These are phyloP conservation scores for Pluteus cervinus DNA, from an alignment of 768 basidiomycete species.

Conservation along the genomic window DNA sequence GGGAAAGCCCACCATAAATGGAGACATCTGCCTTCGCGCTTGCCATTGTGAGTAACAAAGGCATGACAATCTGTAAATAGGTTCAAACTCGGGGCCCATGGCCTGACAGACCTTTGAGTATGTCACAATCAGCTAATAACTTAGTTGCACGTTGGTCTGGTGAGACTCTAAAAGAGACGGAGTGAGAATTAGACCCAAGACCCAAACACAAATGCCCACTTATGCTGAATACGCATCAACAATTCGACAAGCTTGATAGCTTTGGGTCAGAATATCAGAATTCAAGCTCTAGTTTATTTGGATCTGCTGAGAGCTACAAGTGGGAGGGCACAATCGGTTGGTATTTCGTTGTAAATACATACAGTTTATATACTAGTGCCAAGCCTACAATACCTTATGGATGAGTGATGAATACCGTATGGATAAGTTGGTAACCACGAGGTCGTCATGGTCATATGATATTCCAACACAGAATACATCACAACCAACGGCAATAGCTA, in stretches of 20 bases:
- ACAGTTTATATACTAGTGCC: too few relatives aligned
- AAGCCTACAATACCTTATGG: too few relatives aligned
- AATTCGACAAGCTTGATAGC: constrained; percentile 64
- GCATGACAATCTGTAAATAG: constrained; percentile 85
- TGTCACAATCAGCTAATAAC: constrained; percentile 74
- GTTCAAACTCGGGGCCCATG: constrained; percentile 78
- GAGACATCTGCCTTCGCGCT: constrained; percentile 76
- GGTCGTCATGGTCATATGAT: too few relatives aligned
- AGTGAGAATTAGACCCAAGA: neutral
- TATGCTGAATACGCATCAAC: constrained; percentile 74
- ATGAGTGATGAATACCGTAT: too few relatives aligned
- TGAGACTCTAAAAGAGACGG: constrained; percentile 50
- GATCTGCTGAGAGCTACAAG: too few relatives aligned
- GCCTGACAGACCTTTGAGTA: constrained; percentile 89
- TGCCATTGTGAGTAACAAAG: constrained; percentile 65
- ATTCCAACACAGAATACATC: too few relatives aligned
- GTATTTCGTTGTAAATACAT: too few relatives aligned
- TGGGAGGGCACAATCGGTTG: too few relatives aligned
- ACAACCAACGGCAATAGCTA: constrained; percentile 81
- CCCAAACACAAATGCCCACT: constrained; percentile 11
- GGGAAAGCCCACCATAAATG: constrained; percentile 47
- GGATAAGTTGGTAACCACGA: too few relatives aligned
- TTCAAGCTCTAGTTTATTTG: too few relatives aligned
- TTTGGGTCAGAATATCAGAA: constrained; percentile 72
- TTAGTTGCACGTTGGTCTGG: constrained; percentile 62